These are phyloP conservation scores for Nicotiana obtusifolia DNA, from an alignment of 257 asterid genomes.

Conservation along the genomic window DNA sequence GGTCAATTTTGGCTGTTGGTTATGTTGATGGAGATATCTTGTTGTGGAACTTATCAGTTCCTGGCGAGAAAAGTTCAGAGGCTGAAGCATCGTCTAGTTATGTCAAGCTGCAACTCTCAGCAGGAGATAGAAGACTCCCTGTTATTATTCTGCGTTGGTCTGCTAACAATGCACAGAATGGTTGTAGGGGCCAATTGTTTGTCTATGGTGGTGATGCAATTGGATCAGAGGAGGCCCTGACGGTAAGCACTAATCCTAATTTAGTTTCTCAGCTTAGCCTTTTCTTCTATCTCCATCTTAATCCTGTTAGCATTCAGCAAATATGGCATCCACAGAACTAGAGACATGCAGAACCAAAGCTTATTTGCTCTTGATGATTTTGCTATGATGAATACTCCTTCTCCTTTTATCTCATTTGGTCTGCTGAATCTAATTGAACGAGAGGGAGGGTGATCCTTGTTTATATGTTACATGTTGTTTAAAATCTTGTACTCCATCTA, in stretches of 20 bases:
- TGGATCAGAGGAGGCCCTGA: constrained; percentile 92
- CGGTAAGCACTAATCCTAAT: constrained; percentile 48
- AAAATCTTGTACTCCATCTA: no score
- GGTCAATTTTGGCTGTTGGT: constrained; percentile 89
- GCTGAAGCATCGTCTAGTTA: constrained; percentile 37
- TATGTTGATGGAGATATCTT: constrained; percentile 95
- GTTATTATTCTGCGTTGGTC: constrained; percentile 90
- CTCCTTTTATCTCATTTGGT: no score
- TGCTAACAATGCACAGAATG: constrained; percentile 42
- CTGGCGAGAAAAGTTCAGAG: constrained; percentile 41
- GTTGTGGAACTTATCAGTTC: constrained; percentile 67
- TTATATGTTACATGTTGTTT: no score
- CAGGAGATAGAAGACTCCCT: constrained; percentile 82
- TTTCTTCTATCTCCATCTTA: not conserved
- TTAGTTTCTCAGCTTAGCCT: constrained; percentile 14
- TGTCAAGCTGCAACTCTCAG: constrained; percentile 71
- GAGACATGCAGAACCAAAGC: not conserved
- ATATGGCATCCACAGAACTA: not conserved
- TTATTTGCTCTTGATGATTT: not conserved
- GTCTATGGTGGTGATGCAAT: constrained; percentile 90
- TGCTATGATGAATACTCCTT: no score
- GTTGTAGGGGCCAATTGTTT: constrained; percentile 70
- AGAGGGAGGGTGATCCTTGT: no score
- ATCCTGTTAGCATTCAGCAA: not conserved
- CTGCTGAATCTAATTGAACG: no score